A percentile compares a stretch with the other conserved stretches of the same genome.
These are phyloP conservation scores for Elaeis oleifera DNA, from an alignment of 202 grass and related monocot genomes.

Conservation along the genomic window DNA sequence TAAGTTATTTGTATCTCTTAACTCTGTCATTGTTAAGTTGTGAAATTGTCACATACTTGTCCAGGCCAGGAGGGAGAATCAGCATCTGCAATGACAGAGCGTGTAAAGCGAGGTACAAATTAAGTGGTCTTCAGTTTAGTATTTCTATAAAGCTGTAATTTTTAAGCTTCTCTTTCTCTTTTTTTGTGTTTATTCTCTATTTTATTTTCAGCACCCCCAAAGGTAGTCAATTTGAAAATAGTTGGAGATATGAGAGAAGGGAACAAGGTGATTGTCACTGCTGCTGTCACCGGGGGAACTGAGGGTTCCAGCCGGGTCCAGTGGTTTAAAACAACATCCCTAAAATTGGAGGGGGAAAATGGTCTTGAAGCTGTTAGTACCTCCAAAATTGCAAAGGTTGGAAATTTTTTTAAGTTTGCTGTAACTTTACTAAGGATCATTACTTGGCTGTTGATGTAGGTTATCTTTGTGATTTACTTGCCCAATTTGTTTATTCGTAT, in stretches of 20 bases:
- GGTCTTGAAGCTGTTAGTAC: conserved; percentile 67
- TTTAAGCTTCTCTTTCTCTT: neutral
- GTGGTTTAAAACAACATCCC: conserved; percentile 78
- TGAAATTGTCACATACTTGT: conserved; percentile 23
- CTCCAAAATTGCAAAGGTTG: conserved; percentile 85
- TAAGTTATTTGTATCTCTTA: no score
- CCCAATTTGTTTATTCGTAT: conserved; percentile 15
- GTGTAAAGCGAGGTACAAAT: conserved; percentile 73
- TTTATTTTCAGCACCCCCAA: conserved; percentile 63
- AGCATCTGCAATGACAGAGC: conserved; percentile 49
- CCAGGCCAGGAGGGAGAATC: conserved; percentile 71
- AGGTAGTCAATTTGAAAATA: conserved; percentile 74
- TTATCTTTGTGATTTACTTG: conserved; percentile 23
- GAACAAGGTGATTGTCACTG: conserved; percentile 64
- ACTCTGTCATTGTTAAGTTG: no score
- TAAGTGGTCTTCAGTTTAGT: conserved; percentile 18
- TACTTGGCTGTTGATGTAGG: conserved; percentile 16
- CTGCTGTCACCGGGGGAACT: conserved; percentile 66
- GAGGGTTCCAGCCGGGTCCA: conserved; percentile 83
- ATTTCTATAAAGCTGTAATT: conserved; percentile 1
- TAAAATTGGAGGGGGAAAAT: conserved; percentile 52
- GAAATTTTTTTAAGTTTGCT: neutral
- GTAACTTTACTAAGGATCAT: neutral
- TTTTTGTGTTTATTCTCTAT: no score
- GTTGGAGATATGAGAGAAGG: conserved; percentile 78